Base-by-base conservation (phyloP, 495 filamentous ascomycete species). In the Bombardia bombarda region DNA sequence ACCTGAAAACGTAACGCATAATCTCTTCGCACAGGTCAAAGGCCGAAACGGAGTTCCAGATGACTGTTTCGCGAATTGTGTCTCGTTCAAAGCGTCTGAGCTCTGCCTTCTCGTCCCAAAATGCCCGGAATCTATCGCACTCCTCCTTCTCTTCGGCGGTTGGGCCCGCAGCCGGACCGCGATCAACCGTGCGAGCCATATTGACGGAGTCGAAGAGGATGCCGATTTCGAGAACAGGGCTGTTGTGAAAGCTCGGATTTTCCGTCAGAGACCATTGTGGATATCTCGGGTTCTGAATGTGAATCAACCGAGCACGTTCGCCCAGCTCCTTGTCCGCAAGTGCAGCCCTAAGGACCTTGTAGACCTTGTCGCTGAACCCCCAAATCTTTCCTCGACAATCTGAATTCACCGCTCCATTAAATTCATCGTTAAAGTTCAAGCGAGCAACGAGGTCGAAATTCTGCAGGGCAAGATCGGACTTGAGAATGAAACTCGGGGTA, bases 81-180 rank as follows among this genome's bases (percentile, higher is more conserved):
- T 83, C 84, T 41, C 84, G 78, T 44, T 82, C 82, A 58, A 87
- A 87, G 25, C 84, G 78, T 52, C 84, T 73, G 14, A 87, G 68
- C 44, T 87, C 84, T 10, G 84, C 68, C 54, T 82, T 84, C 3
- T 83, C 74, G 6, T 83, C 84, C 84, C 84, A 88, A 55, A 88
- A 87, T 22, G 73, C 67, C n/a, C 80, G 79, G 47, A 84, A 88
- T 19, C 64, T 67, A 7, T 77, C 74, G 24, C 83, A 77, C 50
- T 79, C 74, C 42, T 77, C 74, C 57, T 80, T 87, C 36, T 87
- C 72, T 57, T 95, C 87, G 3, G 86, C 35, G 23, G 39, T 59
- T n/a, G 53, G 38, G 10, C 58, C 58, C 3, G 56, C 86, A 1
- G 80, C 57, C 2, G 92, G 92, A 2, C 92, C 92, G 53, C 87